A percentile compares a stretch with the other conserved stretches of the same genome.
Evolutionary conservation across 768 basidiomycete species (phyloP).

Genomic region (Arthromyces matolae): DNA sequence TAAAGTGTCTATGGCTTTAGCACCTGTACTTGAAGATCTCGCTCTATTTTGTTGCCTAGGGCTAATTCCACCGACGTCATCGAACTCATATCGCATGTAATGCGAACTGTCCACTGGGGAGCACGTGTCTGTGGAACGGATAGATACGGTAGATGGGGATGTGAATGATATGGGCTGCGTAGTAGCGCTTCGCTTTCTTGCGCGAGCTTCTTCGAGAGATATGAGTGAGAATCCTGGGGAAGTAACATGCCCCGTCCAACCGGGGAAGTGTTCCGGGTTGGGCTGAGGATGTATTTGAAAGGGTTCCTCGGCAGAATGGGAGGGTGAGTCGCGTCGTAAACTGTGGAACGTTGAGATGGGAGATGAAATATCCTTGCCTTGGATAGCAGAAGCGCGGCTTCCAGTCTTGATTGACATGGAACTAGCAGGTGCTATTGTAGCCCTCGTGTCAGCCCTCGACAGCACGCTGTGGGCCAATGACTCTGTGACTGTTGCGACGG

Average conservation of each 20-base stretch:
- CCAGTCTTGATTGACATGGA: constrained; percentile 21
- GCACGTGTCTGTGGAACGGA: constrained; percentile 23
- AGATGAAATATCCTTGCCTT: constrained; percentile 53
- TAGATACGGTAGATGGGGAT: constrained; percentile 14
- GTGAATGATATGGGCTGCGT: constrained; percentile 24
- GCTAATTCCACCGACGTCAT: constrained; percentile 20
- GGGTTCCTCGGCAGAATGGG: constrained; percentile 25
- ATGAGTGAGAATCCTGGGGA: constrained; percentile 63
- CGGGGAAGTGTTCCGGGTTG: constrained; percentile 34
- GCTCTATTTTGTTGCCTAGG: constrained; percentile 37
- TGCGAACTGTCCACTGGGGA: constrained; percentile 31
- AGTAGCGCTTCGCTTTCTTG: constrained; percentile 55
- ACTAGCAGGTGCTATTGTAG: constrained; percentile 31
- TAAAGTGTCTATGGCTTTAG: constrained; percentile 47
- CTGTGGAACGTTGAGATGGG: constrained; percentile 42
- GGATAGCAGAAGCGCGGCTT: constrained; percentile 33
- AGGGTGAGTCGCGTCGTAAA: constrained; percentile 20
- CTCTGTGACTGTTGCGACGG: constrained; percentile 50
- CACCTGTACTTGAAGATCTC: constrained; percentile 61
- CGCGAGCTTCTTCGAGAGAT: constrained; percentile 75
- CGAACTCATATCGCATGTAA: constrained; percentile 15
- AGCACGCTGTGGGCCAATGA: constrained; percentile 24
- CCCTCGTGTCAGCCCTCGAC: constrained; percentile 30
- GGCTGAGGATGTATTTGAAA: constrained; percentile 23
- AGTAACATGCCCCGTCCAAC: constrained; percentile 46